A percentile compares a stretch with the other conserved stretches of the same genome.
Conservation (phyloP, 768 basidiomycete species). For the Pulveroboletus ravenelii region DNA sequence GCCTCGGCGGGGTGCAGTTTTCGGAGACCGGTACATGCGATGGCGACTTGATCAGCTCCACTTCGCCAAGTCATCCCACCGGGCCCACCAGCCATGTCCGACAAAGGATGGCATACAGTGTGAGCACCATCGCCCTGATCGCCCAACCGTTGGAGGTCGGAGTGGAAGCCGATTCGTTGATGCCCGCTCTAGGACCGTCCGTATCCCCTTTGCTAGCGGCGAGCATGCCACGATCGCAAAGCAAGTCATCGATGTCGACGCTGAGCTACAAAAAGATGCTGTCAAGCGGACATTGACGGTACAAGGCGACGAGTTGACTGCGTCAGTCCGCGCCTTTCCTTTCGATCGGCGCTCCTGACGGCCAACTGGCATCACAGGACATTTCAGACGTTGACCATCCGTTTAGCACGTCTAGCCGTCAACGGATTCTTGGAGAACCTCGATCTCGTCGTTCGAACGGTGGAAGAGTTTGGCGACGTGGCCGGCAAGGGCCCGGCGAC, state of each 20-base stretch:
- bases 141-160: no score
- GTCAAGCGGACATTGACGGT: constrained; percentile 70
- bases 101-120: constrained; percentile 51
- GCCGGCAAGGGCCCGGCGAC: constrained; percentile 33
- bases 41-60: neutral
- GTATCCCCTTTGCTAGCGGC: constrained; percentile 70
- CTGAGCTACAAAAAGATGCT: constrained; percentile 75
- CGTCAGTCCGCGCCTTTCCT: constrained; percentile 47
- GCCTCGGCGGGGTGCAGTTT: neutral
- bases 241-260: constrained; percentile 81
- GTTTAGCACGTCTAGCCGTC: constrained; percentile 76
- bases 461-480: constrained; percentile 74
- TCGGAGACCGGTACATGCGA: neutral
- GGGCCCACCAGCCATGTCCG: constrained; percentile 21
- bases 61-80: no score
- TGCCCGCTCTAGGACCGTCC: constrained; percentile 47
- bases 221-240: constrained; percentile 80
- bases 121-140: constrained; percentile 25
- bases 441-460: constrained; percentile 77
- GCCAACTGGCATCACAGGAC: constrained; percentile 38
- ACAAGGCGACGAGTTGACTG: constrained; percentile 64
- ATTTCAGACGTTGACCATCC: constrained; percentile 74
- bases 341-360: constrained; percentile 1
- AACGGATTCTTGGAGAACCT: constrained; percentile 90
- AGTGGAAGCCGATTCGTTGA: no score